Percentiles rank a stretch among this genome's conserved stretches.
Evolutionary conservation across 768 basidiomycete genomes (phyloP).

Genomic region (Kwoniella pini): DNA sequence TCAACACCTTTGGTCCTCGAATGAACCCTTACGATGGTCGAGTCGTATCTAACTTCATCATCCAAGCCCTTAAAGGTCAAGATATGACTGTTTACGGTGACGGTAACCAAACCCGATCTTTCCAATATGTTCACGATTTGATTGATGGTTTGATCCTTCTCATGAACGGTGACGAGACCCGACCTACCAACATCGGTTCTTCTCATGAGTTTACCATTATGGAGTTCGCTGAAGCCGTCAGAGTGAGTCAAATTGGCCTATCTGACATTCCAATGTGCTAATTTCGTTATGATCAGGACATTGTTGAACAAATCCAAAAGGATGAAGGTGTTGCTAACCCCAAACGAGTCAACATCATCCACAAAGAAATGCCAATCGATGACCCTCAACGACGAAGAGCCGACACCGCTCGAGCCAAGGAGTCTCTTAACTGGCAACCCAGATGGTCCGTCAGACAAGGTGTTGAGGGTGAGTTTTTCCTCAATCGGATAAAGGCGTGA

Average conservation of each 20-base stretch:
- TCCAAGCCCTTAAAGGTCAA: constrained; percentile 92
- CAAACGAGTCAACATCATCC: constrained; percentile 54
- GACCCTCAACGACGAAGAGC: constrained; percentile 94
- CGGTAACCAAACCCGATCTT: constrained; percentile 87
- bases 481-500: background rate
- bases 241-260: constrained; percentile 50
- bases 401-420: constrained; percentile 87
- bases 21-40: constrained; percentile 96
- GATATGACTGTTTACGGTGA: constrained; percentile 98
- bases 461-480: constrained; percentile 64
- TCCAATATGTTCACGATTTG: constrained; percentile 93
- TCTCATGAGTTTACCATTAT: constrained; percentile 93
- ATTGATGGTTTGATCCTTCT: constrained; percentile 68
- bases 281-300: constrained; percentile 57
- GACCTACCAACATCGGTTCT: constrained; percentile 96
- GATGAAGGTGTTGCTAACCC: constrained; percentile 58
- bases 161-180: constrained; percentile 92
- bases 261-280: background rate
- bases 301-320: constrained; percentile 88
- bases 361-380: constrained; percentile 53
- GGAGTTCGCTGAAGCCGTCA: constrained; percentile 88
- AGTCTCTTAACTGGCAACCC: constrained; percentile 83
- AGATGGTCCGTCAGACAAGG: constrained; percentile 91
- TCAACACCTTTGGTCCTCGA: constrained; percentile 63
- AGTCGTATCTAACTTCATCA: constrained; percentile 98